Evolutionary conservation across 768 basidiomycete genomes (phyloP).

Genomic region (Coprinopsis cinerea): DNA sequence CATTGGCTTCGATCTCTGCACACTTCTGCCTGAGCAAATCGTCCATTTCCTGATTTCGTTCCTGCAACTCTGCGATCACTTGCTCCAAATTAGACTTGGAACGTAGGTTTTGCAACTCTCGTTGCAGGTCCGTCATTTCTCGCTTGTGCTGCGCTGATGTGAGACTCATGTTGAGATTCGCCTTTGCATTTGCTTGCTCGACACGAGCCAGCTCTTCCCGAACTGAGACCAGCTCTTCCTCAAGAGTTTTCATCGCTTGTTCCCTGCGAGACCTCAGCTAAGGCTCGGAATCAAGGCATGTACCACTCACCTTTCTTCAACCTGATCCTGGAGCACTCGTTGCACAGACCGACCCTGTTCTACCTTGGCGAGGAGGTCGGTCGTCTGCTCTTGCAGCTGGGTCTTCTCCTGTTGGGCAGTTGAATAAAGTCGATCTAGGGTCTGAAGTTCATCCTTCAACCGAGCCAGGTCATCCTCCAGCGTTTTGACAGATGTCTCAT

Average conservation of each 20-base stretch:
- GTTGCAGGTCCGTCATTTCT: conserved; percentile 50
- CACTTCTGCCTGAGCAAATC: conserved; percentile 63
- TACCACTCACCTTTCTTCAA: conserved; percentile 60
- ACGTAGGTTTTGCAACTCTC: conserved; percentile 47
- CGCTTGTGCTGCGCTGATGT: conserved; percentile 65
- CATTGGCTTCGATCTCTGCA: conserved; percentile 77
- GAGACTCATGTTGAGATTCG: conserved; percentile 61
- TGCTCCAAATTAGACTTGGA: conserved; percentile 51
- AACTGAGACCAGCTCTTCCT: conserved; percentile 35
- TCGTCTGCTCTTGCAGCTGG: conserved; percentile 48
- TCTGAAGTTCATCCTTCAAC: conserved; percentile 6
- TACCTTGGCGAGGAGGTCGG: conserved; percentile 55
- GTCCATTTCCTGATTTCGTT: conserved; percentile 73
- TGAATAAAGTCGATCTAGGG: background rate
- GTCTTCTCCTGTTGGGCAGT: conserved; percentile 34
- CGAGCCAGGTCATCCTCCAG: conserved; percentile 4
- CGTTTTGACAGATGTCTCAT: background rate
- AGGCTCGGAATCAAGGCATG: conserved; percentile 3
- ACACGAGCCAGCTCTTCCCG: conserved; percentile 42
- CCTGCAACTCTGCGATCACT: conserved; percentile 54
- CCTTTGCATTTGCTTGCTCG: conserved; percentile 53
- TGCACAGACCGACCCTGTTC: conserved; percentile 58
- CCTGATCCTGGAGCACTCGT: conserved; percentile 57
- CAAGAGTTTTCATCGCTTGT: conserved; percentile 30
- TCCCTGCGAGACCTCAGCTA: conserved; percentile 34